A percentile compares a stretch with the other conserved stretches of the same genome.
Evolutionary conservation across 2,329 filamentous ascomycete species (phyloP).

Genomic region (Colletotrichum melonis): DNA sequence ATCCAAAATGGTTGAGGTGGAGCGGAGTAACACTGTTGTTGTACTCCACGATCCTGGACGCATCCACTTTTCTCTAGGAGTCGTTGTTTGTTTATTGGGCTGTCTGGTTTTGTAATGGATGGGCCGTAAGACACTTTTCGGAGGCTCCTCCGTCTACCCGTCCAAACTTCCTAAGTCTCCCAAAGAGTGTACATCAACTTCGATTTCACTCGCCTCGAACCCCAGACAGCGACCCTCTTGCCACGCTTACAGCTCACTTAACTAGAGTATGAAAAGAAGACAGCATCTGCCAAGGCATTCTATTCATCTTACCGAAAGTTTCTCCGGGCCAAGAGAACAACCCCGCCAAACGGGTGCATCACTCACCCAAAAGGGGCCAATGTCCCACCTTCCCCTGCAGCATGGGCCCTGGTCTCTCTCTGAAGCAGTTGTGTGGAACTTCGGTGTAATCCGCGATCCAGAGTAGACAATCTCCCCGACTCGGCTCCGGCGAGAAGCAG

Average conservation of each 20-base stretch:
- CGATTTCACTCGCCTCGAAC: neutral
- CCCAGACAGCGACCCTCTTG: neutral
- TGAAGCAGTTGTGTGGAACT: constrained; percentile 10
- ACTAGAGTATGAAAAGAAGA: neutral
- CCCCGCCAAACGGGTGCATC: constrained; percentile 12
- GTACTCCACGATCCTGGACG: too few species aligned
- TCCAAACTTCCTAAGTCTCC: neutral
- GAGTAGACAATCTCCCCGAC: constrained; percentile 3
- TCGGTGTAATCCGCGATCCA: constrained; percentile 18
- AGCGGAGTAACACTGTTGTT: too few species aligned
- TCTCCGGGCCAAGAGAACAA: constrained; percentile 19
- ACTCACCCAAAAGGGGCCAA: neutral
- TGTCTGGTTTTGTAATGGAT: too few species aligned
- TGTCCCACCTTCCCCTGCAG: constrained; percentile 7
- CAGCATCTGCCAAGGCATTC: neutral
- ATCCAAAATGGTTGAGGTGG: too few species aligned
- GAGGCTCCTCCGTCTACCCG: neutral
- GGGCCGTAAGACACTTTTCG: too few species aligned
- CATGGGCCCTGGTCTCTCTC: neutral
- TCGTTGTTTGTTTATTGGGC: too few species aligned
- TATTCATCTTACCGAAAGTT: constrained; percentile 16
- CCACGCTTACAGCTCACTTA: neutral
- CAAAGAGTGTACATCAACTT: neutral
- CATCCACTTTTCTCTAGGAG: too few species aligned
- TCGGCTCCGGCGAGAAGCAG: neutral